phyloP scores from a whole-genome alignment of 1,284 basidiomycete genomes.

The Fistulinella staudtii region DNA sequence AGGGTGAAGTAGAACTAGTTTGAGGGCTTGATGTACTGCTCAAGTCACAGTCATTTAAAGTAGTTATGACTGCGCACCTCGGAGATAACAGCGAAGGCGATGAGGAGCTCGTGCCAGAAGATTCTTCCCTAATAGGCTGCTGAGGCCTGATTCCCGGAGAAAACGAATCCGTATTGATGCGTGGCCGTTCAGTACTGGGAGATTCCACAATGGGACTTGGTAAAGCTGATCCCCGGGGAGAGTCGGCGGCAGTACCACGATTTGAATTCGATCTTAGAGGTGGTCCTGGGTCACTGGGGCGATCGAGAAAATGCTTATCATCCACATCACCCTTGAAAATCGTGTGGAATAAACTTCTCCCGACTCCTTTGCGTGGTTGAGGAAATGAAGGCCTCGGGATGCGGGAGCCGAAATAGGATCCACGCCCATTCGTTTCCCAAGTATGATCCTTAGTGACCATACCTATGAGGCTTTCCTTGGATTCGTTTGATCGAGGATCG shows the following conservation, averaged over 20 bases:
- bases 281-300: background rate
- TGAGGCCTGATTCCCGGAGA: background rate
- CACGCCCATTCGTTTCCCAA: slow-evolving; percentile 11
- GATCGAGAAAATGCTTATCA: background rate
- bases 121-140: slow-evolving; percentile 11
- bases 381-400: background rate
- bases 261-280: slow-evolving; percentile 4
- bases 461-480: slow-evolving; percentile 11
- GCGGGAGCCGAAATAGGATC: slow-evolving; percentile 17
- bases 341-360: background rate
- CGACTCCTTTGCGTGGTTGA: background rate
- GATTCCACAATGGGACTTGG: slow-evolving; percentile 11
- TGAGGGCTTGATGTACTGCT: slow-evolving; percentile 6
- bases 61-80: slow-evolving; percentile 9
- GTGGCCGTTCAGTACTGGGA: background rate
- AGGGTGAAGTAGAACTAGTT: slow-evolving; percentile 15
- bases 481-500: slow-evolving; percentile 12
- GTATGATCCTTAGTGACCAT: slow-evolving; percentile 8
- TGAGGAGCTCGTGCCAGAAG: slow-evolving; percentile 6
- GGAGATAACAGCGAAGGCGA: slow-evolving; percentile 6
- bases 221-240: slow-evolving; percentile 7
- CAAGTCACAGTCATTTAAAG: slow-evolving; percentile 5
- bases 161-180: slow-evolving; percentile 1
- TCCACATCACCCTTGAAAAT: background rate
- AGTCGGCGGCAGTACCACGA: slow-evolving; percentile 13